phyloP scores from a whole-genome alignment of 192 early-diverging fungal species.

The Polychytrium aggregatum region DNA sequence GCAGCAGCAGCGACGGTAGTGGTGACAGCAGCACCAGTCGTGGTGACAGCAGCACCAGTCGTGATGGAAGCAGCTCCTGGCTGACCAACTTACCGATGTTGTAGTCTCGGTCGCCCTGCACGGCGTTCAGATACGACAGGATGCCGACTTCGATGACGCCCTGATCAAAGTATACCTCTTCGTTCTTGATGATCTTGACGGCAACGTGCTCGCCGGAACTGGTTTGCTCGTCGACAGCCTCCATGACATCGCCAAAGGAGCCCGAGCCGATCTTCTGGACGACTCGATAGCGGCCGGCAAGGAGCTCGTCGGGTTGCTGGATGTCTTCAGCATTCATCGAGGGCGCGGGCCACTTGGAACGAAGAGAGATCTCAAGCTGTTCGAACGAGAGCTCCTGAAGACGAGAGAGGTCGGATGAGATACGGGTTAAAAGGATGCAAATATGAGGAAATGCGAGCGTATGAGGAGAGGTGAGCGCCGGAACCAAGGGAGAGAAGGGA shows the following conservation, averaged over 20 bases:
- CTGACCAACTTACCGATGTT: constrained; percentile 10
- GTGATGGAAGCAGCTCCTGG: background rate
- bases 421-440: no score
- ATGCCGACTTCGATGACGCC: constrained; percentile 19
- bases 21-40: no score
- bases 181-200: constrained; percentile 33
- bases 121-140: constrained; percentile 13
- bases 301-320: constrained; percentile 10
- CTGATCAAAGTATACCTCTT: constrained; percentile 16
- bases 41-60: background rate
- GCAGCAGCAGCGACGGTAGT: no score
- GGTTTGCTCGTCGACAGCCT: constrained; percentile 4
- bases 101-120: constrained; percentile 10
- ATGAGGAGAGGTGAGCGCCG: no score
- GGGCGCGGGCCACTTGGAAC: no score
- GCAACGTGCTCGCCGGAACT: constrained; percentile 17
- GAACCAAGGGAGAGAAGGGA: no score
- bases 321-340: constrained; percentile 23
- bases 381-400: no score
- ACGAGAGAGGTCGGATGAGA: no score
- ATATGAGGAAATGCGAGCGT: no score
- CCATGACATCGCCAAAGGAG: constrained; percentile 21
- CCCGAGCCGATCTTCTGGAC: constrained; percentile 7
- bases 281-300: constrained; percentile 8
- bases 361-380: no score